Conservation (phyloP, 2,329 filamentous ascomycete genomes). For the Exophiala calicioides region DNA sequence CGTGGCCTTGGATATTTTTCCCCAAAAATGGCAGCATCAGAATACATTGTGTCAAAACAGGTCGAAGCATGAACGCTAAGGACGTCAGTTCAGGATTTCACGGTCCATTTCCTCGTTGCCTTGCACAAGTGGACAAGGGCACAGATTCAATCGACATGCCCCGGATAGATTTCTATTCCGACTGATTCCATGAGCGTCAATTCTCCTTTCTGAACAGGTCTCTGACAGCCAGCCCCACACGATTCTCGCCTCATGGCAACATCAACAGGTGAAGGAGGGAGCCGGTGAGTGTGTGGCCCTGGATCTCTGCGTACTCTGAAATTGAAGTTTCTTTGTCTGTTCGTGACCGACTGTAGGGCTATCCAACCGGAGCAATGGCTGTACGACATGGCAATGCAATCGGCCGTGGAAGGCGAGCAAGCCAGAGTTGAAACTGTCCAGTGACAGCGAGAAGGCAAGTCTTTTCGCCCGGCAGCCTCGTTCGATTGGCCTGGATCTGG, state of each 20-base stretch:
- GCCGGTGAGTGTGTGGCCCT: neutral
- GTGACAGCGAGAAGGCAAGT: neutral
- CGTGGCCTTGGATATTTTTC: too few relatives aligned
- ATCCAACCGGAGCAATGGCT: constrained; percentile 9
- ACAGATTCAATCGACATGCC: too few relatives aligned
- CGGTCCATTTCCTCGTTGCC: too few relatives aligned
- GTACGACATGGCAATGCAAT: constrained; percentile 19
- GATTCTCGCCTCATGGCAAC: too few relatives aligned
- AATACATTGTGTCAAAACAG: too few relatives aligned
- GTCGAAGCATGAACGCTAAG: too few relatives aligned
- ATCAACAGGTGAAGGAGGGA: neutral
- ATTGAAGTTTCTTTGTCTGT: constrained; percentile 27
- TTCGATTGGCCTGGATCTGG: neutral
- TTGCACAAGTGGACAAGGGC: too few relatives aligned
- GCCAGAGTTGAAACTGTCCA: neutral
- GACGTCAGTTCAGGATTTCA: too few relatives aligned
- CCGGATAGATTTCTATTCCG: too few relatives aligned
- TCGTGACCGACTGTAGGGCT: constrained; percentile 21
- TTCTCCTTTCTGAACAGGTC: neutral
- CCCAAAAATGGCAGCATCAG: too few relatives aligned
- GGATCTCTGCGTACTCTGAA: constrained; percentile 21
- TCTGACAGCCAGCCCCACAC: too few relatives aligned
- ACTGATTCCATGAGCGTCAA: too few relatives aligned
- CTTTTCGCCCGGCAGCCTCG: neutral
- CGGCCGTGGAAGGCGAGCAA: constrained; percentile 1